Percentiles rank a stretch among this genome's conserved stretches.
phyloP scores from a whole-genome alignment of 2,329 filamentous ascomycete species.

The Aspergillus pseudonomiae region DNA sequence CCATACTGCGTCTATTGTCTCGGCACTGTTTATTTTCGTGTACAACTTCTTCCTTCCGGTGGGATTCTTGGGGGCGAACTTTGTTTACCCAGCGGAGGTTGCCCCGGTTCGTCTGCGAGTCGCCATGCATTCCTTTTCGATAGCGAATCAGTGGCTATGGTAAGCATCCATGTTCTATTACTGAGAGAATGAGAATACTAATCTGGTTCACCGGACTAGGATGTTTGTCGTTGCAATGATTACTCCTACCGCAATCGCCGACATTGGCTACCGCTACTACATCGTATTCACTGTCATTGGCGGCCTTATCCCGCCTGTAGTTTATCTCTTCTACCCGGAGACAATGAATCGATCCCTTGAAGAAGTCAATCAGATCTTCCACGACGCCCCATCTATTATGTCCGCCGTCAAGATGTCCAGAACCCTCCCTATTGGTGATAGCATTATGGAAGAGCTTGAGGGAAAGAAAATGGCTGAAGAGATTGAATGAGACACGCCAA shows the following conservation, averaged over 20 bases:
- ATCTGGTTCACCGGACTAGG: conserved; percentile 8
- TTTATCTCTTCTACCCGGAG: conserved; percentile 28
- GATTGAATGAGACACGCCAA: background rate
- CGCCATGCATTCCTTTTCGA: conserved; percentile 19
- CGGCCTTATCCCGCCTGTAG: conserved; percentile 12
- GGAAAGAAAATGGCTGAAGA: background rate
- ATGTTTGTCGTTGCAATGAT: conserved; percentile 27
- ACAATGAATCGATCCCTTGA: conserved; percentile 25
- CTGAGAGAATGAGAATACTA: background rate
- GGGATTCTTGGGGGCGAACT: conserved; percentile 24
- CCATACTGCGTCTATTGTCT: conserved; percentile 12
- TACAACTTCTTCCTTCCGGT: conserved; percentile 26
- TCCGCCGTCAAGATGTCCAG: conserved; percentile 1
- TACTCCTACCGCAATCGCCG: conserved; percentile 23
- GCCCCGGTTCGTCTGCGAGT: conserved; percentile 23
- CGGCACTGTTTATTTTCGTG: conserved; percentile 22
- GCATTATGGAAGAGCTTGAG: background rate
- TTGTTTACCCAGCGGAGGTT: conserved; percentile 25
- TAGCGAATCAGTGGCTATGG: conserved; percentile 22
- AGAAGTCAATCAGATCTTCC: conserved; percentile 22
- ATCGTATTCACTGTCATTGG: conserved; percentile 24
- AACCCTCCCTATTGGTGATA: background rate
- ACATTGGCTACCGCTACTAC: conserved; percentile 23
- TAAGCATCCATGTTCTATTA: conserved; percentile 29
- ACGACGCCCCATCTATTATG: conserved; percentile 15